Evolutionary conservation across 2,329 filamentous ascomycete species (phyloP).

Genomic region (Epichloe amarillans): DNA sequence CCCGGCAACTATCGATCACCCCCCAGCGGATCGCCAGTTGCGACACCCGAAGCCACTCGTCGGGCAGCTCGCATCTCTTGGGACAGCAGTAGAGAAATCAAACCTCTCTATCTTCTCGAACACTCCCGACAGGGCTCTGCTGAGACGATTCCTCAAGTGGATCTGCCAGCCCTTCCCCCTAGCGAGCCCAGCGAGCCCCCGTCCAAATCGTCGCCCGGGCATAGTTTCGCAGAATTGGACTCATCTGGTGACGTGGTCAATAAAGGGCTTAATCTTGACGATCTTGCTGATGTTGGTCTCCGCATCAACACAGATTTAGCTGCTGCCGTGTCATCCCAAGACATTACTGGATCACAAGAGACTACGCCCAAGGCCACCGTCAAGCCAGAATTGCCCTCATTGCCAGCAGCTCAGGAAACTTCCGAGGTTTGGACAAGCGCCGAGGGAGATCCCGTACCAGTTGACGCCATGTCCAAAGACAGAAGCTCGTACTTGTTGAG

Average conservation of each 20-base stretch:
- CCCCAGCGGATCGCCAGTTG: constrained; percentile 21
- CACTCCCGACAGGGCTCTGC: constrained; percentile 30
- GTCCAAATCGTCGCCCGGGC: constrained; percentile 21
- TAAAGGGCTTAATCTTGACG: constrained; percentile 9
- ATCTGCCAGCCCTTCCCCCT: constrained; percentile 37
- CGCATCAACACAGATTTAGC: constrained; percentile 27
- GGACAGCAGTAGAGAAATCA: constrained; percentile 56
- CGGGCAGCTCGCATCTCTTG: constrained; percentile 40
- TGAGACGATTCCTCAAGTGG: constrained; percentile 17
- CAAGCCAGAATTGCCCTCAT: constrained; percentile 16
- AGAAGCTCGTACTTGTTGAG: constrained; percentile 29
- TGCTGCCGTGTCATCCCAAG: constrained; percentile 21
- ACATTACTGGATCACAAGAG: constrained; percentile 48
- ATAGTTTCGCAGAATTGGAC: constrained; percentile 16
- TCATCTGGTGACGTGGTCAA: constrained; percentile 17
- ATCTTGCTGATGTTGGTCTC: constrained; percentile 16
- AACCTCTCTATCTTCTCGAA: constrained; percentile 73
- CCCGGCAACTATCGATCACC: constrained; percentile 27
- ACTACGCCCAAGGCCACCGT: constrained; percentile 52
- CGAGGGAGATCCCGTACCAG: constrained; percentile 24
- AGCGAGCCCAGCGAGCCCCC: constrained; percentile 20
- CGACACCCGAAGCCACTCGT: constrained; percentile 24
- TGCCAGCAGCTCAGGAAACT: constrained; percentile 8
- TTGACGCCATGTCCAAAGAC: constrained; percentile 29
- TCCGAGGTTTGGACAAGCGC: neutral